Conservation (phyloP, 1,139 yeast genomes). For the Keqinozyma sinolaborantium region DNA sequence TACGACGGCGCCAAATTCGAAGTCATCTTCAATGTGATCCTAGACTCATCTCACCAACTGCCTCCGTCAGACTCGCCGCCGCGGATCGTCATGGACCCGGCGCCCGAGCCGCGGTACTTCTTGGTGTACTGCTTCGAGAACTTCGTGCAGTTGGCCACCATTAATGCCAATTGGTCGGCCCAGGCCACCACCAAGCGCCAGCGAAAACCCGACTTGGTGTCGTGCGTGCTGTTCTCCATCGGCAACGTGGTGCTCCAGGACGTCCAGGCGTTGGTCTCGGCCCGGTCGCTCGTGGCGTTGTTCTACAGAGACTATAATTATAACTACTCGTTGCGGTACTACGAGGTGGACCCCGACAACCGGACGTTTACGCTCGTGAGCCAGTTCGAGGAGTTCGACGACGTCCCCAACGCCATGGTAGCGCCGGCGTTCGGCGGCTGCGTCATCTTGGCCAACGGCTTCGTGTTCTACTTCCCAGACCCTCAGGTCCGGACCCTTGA, state of each 20-base stretch:
- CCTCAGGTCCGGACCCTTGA: conserved; percentile 11
- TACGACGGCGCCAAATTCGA: conserved; percentile 8
- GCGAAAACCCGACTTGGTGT: conserved; percentile 10
- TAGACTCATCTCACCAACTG: conserved; percentile 27
- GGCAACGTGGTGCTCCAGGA: conserved; percentile 29
- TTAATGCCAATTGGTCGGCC: conserved; percentile 11
- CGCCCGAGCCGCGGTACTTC: conserved; percentile 13
- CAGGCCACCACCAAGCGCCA: conserved; percentile 7
- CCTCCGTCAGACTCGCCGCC: conserved; percentile 23
- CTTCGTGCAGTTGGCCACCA: conserved; percentile 19
- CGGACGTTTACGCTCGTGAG: conserved; percentile 11
- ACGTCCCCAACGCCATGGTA: conserved; percentile 27
- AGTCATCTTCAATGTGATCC: conserved; percentile 7
- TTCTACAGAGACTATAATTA: conserved; percentile 35
- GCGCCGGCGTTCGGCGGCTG: conserved; percentile 26
- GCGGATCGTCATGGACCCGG: conserved; percentile 15
- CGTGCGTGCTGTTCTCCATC: conserved; percentile 14
- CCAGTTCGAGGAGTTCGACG: conserved; percentile 34
- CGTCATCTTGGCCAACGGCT: conserved; percentile 25
- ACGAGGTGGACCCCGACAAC: conserved; percentile 12
- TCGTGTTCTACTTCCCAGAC: conserved; percentile 30
- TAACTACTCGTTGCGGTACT: conserved; percentile 29
- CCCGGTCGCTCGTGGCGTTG: conserved; percentile 18
- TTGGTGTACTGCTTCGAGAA: conserved; percentile 29
- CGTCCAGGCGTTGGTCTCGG: conserved; percentile 11